phyloP scores from a whole-genome alignment of 2,329 filamentous ascomycete species.

The Nigrospora oryzae region DNA sequence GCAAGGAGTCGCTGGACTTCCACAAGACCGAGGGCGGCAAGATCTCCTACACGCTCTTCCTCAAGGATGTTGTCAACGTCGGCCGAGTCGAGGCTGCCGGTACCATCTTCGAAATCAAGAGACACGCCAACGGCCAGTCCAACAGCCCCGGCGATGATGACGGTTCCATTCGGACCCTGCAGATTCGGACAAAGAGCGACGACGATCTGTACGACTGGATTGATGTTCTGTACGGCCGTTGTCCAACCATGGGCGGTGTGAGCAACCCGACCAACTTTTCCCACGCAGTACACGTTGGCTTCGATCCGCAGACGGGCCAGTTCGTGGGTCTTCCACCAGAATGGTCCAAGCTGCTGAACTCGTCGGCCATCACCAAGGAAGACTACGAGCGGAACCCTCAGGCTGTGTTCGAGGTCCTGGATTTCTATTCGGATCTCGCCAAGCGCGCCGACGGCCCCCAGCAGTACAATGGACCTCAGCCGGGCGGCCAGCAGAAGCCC shows the following conservation, averaged over 20 bases:
- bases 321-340: constrained; percentile 92
- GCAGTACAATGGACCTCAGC: constrained; percentile 58
- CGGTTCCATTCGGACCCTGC: constrained; percentile 71
- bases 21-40: constrained; percentile 87
- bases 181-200: constrained; percentile 89
- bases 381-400: constrained; percentile 97
- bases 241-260: constrained; percentile 94
- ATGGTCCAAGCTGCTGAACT: constrained; percentile 94
- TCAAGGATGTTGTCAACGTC: constrained; percentile 85
- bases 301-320: constrained; percentile 88
- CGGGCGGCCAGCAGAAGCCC: constrained; percentile 51
- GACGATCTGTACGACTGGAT: constrained; percentile 99
- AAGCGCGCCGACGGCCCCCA: constrained; percentile 66
- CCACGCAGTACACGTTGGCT: constrained; percentile 94
- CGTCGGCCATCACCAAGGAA: constrained; percentile 95
- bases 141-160: constrained; percentile 72
- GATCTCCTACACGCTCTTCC: constrained; percentile 72
- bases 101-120: constrained; percentile 89
- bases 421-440: constrained; percentile 79
- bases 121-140: constrained; percentile 59
- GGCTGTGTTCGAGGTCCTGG: constrained; percentile 70
- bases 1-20: constrained; percentile 90
- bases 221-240: constrained; percentile 93
- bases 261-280: constrained; percentile 98
- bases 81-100: constrained; percentile 85